Percentiles rank a stretch among this genome's conserved stretches.
Conservation (phyloP, 2,329 filamentous ascomycete species). For the Tolypocladium cylindrosporum region DNA sequence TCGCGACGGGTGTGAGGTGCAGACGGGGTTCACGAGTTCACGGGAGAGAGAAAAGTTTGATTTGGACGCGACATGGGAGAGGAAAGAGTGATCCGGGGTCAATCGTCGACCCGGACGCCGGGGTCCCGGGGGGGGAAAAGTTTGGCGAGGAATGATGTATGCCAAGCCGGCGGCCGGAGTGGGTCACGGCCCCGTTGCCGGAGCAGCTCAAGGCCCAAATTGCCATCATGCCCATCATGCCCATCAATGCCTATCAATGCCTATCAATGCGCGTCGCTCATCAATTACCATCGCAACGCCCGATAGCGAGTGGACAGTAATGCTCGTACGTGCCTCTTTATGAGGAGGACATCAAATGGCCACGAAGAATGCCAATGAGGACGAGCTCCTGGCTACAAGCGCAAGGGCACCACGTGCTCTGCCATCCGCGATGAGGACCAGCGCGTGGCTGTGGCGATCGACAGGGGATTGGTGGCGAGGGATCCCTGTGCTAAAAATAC, state of each 20-base stretch:
- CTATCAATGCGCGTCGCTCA: not conserved
- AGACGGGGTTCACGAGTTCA: not conserved
- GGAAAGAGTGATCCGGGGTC: not conserved
- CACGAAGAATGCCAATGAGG: not conserved
- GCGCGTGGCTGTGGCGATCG: not conserved
- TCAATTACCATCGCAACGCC: not conserved
- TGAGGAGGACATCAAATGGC: not conserved
- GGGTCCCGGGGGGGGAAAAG: not conserved
- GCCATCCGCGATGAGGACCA: too few relatives aligned
- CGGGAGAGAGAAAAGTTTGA: not conserved
- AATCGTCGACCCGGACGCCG: not conserved
- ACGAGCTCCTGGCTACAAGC: too few relatives aligned
- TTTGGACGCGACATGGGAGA: not conserved
- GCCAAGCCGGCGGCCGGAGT: not conserved
- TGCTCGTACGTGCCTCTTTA: not conserved
- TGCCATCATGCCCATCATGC: not conserved
- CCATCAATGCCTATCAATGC: not conserved
- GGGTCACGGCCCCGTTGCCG: not conserved
- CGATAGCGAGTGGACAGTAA: too few relatives aligned
- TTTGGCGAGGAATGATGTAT: not conserved
- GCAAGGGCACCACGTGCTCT: too few relatives aligned
- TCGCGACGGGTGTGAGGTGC: constrained; percentile 3
- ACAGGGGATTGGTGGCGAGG: not conserved
- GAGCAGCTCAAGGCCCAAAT: not conserved
- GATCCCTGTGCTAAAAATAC: not conserved